Evolutionary conservation across 1,284 basidiomycete genomes (phyloP).

Genomic region (Omphalotus olearius): DNA sequence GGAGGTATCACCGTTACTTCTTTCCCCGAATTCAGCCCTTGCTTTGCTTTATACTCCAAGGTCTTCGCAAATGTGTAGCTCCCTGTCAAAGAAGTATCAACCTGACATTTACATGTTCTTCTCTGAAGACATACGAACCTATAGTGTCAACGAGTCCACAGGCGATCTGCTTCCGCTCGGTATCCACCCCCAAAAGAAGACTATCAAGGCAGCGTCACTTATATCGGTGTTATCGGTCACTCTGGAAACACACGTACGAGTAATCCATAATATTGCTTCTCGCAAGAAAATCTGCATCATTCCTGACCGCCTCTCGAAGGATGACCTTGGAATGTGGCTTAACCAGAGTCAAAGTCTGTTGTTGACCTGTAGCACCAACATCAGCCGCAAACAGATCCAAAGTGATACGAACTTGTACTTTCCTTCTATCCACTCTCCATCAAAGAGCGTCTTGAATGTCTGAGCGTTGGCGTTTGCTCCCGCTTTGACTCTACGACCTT

Average conservation of each 20-base stretch:
- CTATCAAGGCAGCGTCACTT: slow-evolving; percentile 26
- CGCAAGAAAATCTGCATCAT: slow-evolving; percentile 69
- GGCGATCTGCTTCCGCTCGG: slow-evolving; percentile 57
- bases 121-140: slow-evolving; percentile 32
- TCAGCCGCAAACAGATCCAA: neutral
- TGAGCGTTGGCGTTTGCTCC: slow-evolving; percentile 23
- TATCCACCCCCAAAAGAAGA: slow-evolving; percentile 64
- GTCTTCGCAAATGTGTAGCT: slow-evolving; percentile 78
- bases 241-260: slow-evolving; percentile 41
- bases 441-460: slow-evolving; percentile 58
- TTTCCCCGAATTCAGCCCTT: slow-evolving; percentile 54
- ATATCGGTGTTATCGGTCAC: neutral
- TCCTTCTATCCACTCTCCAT: slow-evolving; percentile 82
- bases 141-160: slow-evolving; percentile 81
- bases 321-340: slow-evolving; percentile 68
- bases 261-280: slow-evolving; percentile 82
- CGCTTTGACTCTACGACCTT: slow-evolving; percentile 61
- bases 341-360: slow-evolving; percentile 58
- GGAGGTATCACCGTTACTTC: slow-evolving; percentile 72
- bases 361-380: slow-evolving; percentile 42
- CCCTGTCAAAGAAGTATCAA: slow-evolving; percentile 30
- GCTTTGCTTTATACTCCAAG: slow-evolving; percentile 74
- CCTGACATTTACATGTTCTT: neutral
- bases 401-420: slow-evolving; percentile 15
- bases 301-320: slow-evolving; percentile 60